A percentile compares a stretch with the other conserved stretches of the same genome.
phyloP scores from a whole-genome alignment of 2,329 filamentous ascomycete species.

The Aureobasidium sp. region DNA sequence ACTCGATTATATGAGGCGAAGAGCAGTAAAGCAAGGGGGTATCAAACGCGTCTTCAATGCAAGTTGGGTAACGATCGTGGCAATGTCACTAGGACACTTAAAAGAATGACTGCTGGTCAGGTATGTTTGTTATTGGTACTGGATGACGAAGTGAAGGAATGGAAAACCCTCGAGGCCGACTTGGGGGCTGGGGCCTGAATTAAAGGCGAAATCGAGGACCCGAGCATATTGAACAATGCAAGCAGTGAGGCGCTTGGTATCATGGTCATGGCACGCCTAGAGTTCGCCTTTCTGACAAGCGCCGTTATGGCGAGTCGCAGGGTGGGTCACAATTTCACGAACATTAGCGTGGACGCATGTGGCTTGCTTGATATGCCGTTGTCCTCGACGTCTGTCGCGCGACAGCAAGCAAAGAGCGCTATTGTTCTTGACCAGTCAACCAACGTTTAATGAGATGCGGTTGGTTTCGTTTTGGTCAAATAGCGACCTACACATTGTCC shows the following conservation, averaged over 20 bases:
- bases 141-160: constrained; percentile 16
- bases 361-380: constrained; percentile 12
- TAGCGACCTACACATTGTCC: neutral
- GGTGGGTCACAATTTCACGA: constrained; percentile 10
- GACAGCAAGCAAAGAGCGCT: neutral
- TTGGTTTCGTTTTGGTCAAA: neutral
- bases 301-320: constrained; percentile 13
- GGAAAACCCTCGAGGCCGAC: neutral
- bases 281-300: constrained; percentile 11
- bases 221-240: constrained; percentile 9
- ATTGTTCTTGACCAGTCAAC: neutral
- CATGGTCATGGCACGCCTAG: constrained; percentile 11
- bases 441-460: neutral
- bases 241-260: neutral
- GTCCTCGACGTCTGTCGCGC: constrained; percentile 5
- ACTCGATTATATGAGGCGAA: constrained; percentile 8
- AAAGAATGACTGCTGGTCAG: constrained; percentile 18
- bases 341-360: constrained; percentile 12
- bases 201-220: constrained; percentile 3
- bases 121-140: constrained; percentile 13
- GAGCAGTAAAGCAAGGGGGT: constrained; percentile 15
- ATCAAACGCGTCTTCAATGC: constrained; percentile 14
- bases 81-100: constrained; percentile 13
- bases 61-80: constrained; percentile 9
- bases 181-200: constrained; percentile 7